Percentiles rank a stretch among this genome's conserved stretches.
phyloP scores from a whole-genome alignment of 108 stramenopile genomes.

The Bacterosira constricta region DNA sequence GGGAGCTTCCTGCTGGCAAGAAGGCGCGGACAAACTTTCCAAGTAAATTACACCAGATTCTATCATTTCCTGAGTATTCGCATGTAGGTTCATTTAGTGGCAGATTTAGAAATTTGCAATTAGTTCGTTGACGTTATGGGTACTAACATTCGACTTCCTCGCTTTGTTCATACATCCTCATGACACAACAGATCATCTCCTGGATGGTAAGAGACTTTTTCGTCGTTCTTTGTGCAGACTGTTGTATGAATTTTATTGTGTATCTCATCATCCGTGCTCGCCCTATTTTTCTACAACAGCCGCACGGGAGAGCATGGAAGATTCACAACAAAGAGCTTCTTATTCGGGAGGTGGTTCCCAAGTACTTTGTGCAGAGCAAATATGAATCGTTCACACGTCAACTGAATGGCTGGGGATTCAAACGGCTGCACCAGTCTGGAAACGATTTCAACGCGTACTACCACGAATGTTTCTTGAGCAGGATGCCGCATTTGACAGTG shows the following conservation, averaged over 20 bases:
- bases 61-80: background rate
- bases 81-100: background rate
- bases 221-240: background rate
- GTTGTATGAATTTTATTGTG: background rate
- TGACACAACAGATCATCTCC: background rate
- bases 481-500: constrained; percentile 10
- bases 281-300: background rate
- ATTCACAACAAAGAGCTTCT: background rate
- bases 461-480: constrained; percentile 23
- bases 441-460: constrained; percentile 18
- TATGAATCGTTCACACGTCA: constrained; percentile 29
- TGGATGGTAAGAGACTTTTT: background rate
- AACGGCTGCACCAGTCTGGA: constrained; percentile 6
- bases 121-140: background rate
- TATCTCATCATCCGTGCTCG: too few species aligned
- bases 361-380: constrained; percentile 55
- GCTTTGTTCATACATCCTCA: background rate
- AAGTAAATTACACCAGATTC: background rate
- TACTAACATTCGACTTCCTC: background rate
- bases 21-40: background rate
- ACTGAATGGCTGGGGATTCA: constrained; percentile 30
- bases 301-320: background rate
- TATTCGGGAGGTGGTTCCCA: constrained; percentile 50
- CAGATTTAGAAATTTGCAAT: background rate
- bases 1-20: background rate